These are phyloP conservation scores for Fusarium mangiferae DNA, from an alignment of 2,329 filamentous ascomycete species.

Conservation along the genomic window DNA sequence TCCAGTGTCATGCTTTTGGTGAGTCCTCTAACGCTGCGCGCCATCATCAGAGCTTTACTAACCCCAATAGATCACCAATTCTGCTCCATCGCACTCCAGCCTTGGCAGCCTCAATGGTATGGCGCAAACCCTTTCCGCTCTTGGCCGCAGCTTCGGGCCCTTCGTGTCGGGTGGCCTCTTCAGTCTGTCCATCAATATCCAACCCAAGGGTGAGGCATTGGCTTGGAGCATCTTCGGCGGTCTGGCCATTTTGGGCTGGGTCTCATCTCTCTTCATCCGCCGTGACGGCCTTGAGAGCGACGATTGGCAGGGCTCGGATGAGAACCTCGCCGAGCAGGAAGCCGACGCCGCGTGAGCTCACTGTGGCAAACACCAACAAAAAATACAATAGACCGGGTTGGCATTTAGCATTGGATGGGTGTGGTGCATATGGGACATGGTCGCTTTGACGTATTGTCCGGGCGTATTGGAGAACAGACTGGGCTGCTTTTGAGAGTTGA, in stretches of 20 bases:
- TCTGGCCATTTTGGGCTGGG: conserved; percentile 81
- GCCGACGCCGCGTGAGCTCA: conserved; percentile 5
- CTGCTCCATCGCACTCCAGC: conserved; percentile 83
- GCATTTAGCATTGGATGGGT: conserved; percentile 1
- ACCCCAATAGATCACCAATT: conserved; percentile 82
- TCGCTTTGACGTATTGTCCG: neutral
- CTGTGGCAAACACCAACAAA: too few species aligned
- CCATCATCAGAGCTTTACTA: neutral
- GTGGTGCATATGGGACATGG: neutral
- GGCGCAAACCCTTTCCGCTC: conserved; percentile 92
- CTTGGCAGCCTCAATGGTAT: conserved; percentile 92
- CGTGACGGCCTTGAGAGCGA: conserved; percentile 70
- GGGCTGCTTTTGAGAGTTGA: neutral
- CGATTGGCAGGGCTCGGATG: conserved; percentile 56
- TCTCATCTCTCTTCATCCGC: conserved; percentile 81
- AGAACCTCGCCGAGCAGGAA: conserved; percentile 10
- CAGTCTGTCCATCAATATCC: conserved; percentile 77
- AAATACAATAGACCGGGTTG: conserved; percentile 8
- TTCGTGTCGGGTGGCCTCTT: conserved; percentile 90
- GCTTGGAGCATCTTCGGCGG: conserved; percentile 90
- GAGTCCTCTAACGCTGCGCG: conserved; percentile 45
- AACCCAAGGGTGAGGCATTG: conserved; percentile 83
- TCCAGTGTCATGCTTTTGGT: conserved; percentile 90
- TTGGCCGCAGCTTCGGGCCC: conserved; percentile 87
- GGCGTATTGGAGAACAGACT: conserved; percentile 6